Evolutionary conservation across 345 rosid species (phyloP).

Genomic region (Angophora floribunda): DNA sequence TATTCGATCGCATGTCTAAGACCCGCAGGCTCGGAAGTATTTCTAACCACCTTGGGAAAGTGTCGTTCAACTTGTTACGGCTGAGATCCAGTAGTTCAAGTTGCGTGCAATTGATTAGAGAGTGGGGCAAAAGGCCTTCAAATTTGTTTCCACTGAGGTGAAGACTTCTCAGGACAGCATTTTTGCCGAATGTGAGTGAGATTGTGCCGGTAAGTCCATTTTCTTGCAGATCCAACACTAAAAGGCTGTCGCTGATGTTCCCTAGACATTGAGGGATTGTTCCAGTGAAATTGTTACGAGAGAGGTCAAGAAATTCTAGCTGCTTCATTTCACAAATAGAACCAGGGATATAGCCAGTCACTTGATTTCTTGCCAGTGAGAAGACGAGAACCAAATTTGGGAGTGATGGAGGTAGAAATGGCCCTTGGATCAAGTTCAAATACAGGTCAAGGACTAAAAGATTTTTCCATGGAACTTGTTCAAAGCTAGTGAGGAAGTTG

Average conservation of each 20-base stretch:
- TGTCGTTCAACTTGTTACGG: conserved; percentile 1
- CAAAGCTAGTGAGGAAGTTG: neutral
- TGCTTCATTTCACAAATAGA: neutral
- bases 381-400: neutral
- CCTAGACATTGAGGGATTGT: conserved; percentile 10
- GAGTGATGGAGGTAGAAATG: neutral
- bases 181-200: neutral
- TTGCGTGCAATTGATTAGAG: neutral
- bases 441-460: neutral
- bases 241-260: neutral
- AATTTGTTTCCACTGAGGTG: conserved; percentile 2
- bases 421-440: neutral
- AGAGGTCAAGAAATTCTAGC: neutral
- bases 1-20: neutral
- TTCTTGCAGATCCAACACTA: neutral
- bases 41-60: conserved; percentile 7
- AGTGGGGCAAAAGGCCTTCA: conserved; percentile 5
- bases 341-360: neutral
- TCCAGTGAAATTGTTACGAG: conserved; percentile 4
- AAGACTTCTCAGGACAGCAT: neutral
- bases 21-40: neutral
- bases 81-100: conserved; percentile 6
- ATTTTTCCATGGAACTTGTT: neutral
- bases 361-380: neutral
- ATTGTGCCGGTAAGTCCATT: conserved; percentile 7